These are phyloP conservation scores for Arthroderma sp. DNA, from an alignment of 2,329 filamentous ascomycete genomes.

Conservation along the genomic window DNA sequence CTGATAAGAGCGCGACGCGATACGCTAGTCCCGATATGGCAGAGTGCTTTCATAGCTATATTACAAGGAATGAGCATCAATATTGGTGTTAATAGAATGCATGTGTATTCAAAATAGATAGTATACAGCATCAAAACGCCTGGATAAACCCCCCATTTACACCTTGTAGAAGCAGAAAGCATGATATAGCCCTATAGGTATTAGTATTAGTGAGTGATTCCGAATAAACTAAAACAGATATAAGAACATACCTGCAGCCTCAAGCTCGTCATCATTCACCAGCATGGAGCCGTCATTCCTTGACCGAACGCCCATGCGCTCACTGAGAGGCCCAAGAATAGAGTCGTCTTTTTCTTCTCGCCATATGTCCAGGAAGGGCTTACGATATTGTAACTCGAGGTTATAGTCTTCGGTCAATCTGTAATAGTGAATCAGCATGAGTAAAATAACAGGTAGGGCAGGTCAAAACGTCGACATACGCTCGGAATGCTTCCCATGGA, in stretches of 20 bases:
- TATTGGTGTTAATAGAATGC: not conserved
- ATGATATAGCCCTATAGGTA: constrained; percentile 58
- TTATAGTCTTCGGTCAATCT: constrained; percentile 88
- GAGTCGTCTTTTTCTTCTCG: constrained; percentile 76
- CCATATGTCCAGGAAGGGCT: constrained; percentile 84
- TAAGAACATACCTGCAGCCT: constrained; percentile 56
- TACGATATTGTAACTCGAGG: constrained; percentile 86
- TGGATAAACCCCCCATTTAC: constrained; percentile 28
- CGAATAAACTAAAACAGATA: not conserved
- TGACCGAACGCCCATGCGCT: constrained; percentile 87
- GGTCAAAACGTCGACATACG: constrained; percentile 38
- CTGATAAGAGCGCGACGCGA: constrained; percentile 7
- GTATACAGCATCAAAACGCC: not conserved
- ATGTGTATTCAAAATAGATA: not conserved
- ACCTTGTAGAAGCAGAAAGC: constrained; percentile 98
- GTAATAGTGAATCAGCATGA: not conserved
- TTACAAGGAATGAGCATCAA: not conserved
- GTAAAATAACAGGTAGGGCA: not conserved
- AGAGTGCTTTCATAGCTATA: not conserved
- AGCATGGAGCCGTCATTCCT: constrained; percentile 53
- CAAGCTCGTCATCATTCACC: constrained; percentile 77
- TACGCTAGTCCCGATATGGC: not conserved
- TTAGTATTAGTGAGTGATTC: not conserved
- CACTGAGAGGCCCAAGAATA: constrained; percentile 69
- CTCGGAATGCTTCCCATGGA: constrained; percentile 94